Evolutionary conservation across 768 basidiomycete species (phyloP).

Genomic region (Glaciozyma martinii): DNA sequence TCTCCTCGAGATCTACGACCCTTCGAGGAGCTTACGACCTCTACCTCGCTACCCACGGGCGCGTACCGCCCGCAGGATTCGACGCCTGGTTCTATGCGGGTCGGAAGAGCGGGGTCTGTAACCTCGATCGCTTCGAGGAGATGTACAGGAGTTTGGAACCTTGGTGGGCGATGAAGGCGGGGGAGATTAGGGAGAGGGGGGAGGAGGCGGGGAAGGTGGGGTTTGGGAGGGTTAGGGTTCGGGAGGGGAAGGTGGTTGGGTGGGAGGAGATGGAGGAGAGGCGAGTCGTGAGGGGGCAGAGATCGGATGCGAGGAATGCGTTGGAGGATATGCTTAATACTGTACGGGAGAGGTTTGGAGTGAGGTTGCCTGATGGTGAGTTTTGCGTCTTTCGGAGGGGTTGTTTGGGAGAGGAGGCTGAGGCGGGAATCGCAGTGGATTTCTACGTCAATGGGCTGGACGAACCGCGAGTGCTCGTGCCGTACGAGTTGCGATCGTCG

Average conservation of each 20-base stretch:
- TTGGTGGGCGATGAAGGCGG: constrained; percentile 7
- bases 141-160: not conserved
- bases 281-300: not conserved
- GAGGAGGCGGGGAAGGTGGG: not conserved
- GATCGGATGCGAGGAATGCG: not conserved
- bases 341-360: not conserved
- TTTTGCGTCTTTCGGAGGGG: no score
- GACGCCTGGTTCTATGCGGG: constrained; percentile 6
- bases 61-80: constrained; percentile 4
- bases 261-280: not conserved
- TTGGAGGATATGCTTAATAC: not conserved
- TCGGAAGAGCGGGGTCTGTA: not conserved
- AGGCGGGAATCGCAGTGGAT: constrained; percentile 5
- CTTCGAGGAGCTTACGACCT: not conserved
- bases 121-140: constrained; percentile 9
- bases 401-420: not conserved
- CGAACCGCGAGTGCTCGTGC: constrained; percentile 12
- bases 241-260: not conserved
- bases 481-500: not conserved
- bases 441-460: constrained; percentile 16
- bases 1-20: not conserved
- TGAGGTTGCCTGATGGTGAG: not conserved
- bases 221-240: not conserved
- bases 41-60: not conserved
- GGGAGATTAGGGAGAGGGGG: constrained; percentile 4